phyloP scores from a whole-genome alignment of 2,329 filamentous ascomycete species.

The Chalara sp. region DNA sequence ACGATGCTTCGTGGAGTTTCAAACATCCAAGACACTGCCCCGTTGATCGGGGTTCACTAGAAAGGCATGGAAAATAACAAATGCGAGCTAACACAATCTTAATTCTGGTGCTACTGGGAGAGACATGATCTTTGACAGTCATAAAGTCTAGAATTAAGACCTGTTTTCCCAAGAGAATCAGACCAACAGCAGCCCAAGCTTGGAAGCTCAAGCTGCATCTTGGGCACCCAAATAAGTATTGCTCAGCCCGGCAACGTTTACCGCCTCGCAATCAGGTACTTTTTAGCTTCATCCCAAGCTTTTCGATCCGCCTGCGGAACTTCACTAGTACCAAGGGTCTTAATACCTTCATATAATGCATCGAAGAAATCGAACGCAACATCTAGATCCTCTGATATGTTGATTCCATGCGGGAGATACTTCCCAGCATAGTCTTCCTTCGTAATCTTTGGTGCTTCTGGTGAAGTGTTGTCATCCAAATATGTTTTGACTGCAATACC shows the following conservation, averaged over 20 bases:
- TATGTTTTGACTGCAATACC: conserved; percentile 77
- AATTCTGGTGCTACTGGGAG: too few species aligned
- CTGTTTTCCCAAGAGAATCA: too few species aligned
- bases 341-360: conserved; percentile 50
- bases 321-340: conserved; percentile 41
- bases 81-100: too few species aligned
- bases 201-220: too few species aligned
- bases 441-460: conserved; percentile 37
- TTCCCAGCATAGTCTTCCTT: conserved; percentile 41
- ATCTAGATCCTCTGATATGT: conserved; percentile 53
- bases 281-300: conserved; percentile 48
- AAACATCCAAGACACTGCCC: too few species aligned
- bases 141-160: neutral
- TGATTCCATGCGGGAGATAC: conserved; percentile 49
- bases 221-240: too few species aligned
- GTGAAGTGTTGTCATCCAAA: conserved; percentile 55
- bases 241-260: conserved; percentile 7
- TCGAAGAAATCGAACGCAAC: conserved; percentile 51
- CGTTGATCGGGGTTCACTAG: too few species aligned
- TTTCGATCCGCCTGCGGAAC: conserved; percentile 40
- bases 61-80: too few species aligned
- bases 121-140: neutral
- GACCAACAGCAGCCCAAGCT: too few species aligned
- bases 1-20: too few species aligned
- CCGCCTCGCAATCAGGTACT: conserved; percentile 36